Evolutionary conservation across 1,284 basidiomycete genomes (phyloP), one percentile per base, ranked within the genome.

Genomic region (Boletus sp.): DNA sequence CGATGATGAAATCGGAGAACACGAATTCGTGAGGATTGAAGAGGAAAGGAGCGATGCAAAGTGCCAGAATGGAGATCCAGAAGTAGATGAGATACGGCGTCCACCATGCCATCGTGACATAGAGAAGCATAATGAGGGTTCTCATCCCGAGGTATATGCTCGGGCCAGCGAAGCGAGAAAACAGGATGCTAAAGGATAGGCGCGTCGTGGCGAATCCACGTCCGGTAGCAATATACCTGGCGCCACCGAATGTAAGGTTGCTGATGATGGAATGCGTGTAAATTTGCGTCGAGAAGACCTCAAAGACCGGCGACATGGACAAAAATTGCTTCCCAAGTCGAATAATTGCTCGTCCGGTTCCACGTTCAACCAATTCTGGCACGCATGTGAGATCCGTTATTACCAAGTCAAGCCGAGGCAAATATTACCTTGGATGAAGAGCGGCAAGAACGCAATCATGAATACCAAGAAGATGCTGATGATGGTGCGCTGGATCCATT

Each of bases 11-110:
- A 69, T 97, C 94, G 45, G 91, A 80, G 67, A 91, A 87, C 22
- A 91, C 89, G 72, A 97, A 97, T 69, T 97, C 94, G 69, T 96
- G 94, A 12, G 94, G 94, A 68, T 96, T 97, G 80, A 96, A 96
- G 58, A 95, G 65, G 84, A 97, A 96, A 20, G 94, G 94, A 38
- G 94, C 86, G 53, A 95, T 71, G 64, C 91, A 94, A 14, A 96
- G 77, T 38, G 94, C 82, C 34, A 93, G 72, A 54, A 91, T 87
- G 32, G 91, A 91, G 48, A 92, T 70, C 94, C 94, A 97, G 80
- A 97, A 97, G 76, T 97, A 97, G 69, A 94, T 86, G 59, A 96
- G 69, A 69, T 90, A 93, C 5, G 87, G 84, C 41, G 91, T 90
- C 87, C 89, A 96, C 52, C 94, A 71, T 13, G 90, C 76, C 69